Evolutionary conservation across 768 basidiomycete species (phyloP), one percentile per base, ranked within the genome.

Genomic region (Flagelloscypha sp.): DNA sequence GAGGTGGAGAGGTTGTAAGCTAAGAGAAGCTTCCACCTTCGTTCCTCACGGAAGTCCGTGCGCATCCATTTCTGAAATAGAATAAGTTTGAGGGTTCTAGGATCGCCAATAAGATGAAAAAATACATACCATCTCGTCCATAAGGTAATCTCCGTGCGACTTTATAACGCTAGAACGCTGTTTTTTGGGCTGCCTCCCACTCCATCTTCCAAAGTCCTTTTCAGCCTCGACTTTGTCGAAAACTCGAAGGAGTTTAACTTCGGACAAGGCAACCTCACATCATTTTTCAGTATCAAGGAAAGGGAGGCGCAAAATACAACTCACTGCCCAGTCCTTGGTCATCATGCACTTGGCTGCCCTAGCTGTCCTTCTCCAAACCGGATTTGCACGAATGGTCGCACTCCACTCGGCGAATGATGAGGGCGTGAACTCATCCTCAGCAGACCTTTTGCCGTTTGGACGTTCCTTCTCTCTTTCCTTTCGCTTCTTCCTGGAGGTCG

Each of bases 111-210:
- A 27, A 12, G 25, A 34, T 11, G 28, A 5, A 25, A 18, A 35
- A 17, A 19, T 13, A 62, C 73, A 47, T 36, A 87, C 89, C 90
- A 97, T 90, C 59, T 99, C 95, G 42, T 98, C 94, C 56, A 99
- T 59, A 22, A 99, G 66, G 57, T 92, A 85, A 54, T 98, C 95
- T 89, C 89, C 93, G 50, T 97, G 90, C 1, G 82, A 76, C 59
- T 93, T 95, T 2, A 66, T 63, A 32, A 80, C 46, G 1, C 79
- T 77, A 15, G 81, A 78, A 40, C 85, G 70, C 50, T 93, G 87
- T 57, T 92, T 94, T 59, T 94, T 97, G 7, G 92, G 90, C 50
- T 99, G 95, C 35, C 94, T 65, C 48, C 94, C 87, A 45, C 84
- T 84, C 94, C 95, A 99, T 23, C 76, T 66, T 3, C 79, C 80